phyloP scores from a whole-genome alignment of 2,329 filamentous ascomycete genomes.

The Helotiales sp. region DNA sequence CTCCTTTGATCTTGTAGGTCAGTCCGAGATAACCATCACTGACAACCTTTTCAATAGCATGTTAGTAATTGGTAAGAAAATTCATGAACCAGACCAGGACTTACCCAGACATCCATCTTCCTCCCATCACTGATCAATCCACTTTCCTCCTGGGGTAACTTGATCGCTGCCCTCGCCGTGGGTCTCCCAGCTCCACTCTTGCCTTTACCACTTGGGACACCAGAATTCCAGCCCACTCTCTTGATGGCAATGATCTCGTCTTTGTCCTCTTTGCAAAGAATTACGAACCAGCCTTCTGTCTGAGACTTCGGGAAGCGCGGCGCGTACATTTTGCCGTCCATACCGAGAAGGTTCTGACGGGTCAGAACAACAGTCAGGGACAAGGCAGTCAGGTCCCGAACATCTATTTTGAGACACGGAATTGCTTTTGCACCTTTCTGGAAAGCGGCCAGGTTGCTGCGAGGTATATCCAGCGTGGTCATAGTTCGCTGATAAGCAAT shows the following conservation, averaged over 20 bases:
- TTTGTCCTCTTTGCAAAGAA: conserved; percentile 68
- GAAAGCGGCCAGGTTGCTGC: conserved; percentile 43
- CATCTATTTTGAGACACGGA: conserved; percentile 69
- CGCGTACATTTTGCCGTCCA: conserved; percentile 80
- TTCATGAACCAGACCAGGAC: conserved; percentile 44
- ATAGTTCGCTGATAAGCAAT: conserved; percentile 50
- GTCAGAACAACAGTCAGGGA: conserved; percentile 67
- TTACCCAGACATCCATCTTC: conserved; percentile 73
- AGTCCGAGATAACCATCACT: conserved; percentile 90
- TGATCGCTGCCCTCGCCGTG: conserved; percentile 61
- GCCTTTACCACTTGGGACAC: conserved; percentile 33
- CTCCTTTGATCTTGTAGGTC: conserved; percentile 47
- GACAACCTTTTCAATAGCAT: not conserved
- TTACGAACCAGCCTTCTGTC: conserved; percentile 88
- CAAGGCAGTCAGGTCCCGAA: conserved; percentile 64
- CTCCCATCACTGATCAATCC: conserved; percentile 49
- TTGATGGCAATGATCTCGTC: conserved; percentile 89
- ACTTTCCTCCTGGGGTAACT: conserved; percentile 55
- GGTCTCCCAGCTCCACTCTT: conserved; percentile 50
- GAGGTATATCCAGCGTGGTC: conserved; percentile 56
- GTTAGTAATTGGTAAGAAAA: not conserved
- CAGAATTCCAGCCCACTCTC: conserved; percentile 73
- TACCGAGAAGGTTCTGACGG: conserved; percentile 68
- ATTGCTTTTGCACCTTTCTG: conserved; percentile 67
- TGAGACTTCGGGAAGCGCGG: conserved; percentile 93